A percentile compares a stretch with the other conserved stretches of the same genome.
phyloP scores from a whole-genome alignment of 2,329 filamentous ascomycete species.

The Whalleya microplaca region DNA sequence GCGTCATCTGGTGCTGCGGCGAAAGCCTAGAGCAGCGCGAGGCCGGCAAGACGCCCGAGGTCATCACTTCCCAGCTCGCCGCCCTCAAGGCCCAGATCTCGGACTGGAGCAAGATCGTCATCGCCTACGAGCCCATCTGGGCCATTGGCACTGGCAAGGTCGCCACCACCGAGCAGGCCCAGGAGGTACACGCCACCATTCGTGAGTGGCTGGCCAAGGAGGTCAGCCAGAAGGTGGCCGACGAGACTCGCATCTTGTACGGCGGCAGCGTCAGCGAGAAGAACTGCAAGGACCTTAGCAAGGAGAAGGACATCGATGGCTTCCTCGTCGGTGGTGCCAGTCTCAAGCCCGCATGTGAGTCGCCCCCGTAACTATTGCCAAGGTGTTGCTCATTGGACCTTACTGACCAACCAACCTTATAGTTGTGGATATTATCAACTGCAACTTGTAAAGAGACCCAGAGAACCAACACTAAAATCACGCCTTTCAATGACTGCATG shows the following conservation, averaged over 20 bases:
- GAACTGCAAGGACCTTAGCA: conserved; percentile 93
- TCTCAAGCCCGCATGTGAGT: conserved; percentile 92
- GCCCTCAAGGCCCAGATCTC: conserved; percentile 76
- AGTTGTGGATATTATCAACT: conserved; percentile 66
- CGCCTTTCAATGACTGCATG: conserved; percentile 4
- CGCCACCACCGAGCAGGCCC: conserved; percentile 84
- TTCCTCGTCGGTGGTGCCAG: conserved; percentile 97
- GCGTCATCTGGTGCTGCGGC: conserved; percentile 96
- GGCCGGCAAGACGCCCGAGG: conserved; percentile 79
- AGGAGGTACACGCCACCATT: conserved; percentile 92
- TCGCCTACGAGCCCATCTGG: conserved; percentile 99
- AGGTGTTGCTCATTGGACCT: conserved; percentile 3
- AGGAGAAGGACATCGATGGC: conserved; percentile 94
- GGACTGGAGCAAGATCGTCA: conserved; percentile 93
- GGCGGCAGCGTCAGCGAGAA: conserved; percentile 97
- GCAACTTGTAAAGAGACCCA: conserved; percentile 46
- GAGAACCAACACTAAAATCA: not conserved
- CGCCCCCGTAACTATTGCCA: conserved; percentile 8
- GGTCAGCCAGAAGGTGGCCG: conserved; percentile 74
- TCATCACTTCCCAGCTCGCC: conserved; percentile 82
- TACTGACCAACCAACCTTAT: conserved; percentile 7
- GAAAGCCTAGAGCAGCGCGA: conserved; percentile 95
- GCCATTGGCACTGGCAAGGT: conserved; percentile 93
- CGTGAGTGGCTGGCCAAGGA: conserved; percentile 84
- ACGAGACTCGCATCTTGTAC: conserved; percentile 92